Evolutionary conservation across 1,284 basidiomycete species (phyloP).

Genomic region (Calocybe gambosa): DNA sequence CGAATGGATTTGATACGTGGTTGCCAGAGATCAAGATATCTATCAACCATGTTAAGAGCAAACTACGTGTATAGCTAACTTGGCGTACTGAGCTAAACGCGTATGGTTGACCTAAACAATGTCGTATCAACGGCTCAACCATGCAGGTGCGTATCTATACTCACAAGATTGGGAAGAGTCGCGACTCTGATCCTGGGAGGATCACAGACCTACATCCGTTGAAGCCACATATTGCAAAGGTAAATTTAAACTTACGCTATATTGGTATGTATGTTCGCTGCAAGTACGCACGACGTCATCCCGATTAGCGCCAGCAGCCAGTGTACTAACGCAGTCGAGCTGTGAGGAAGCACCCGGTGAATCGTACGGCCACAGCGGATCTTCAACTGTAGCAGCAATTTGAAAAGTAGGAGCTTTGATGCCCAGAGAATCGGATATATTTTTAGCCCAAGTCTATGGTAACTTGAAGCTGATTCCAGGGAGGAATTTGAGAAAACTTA

Average conservation of each 20-base stretch:
- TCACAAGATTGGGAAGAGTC: conserved; percentile 41
- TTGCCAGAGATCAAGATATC: conserved; percentile 48
- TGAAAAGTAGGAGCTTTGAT: conserved; percentile 35
- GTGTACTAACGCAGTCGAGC: conserved; percentile 40
- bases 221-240: not conserved
- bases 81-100: conserved; percentile 37
- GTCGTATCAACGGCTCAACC: not conserved
- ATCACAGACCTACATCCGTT: conserved; percentile 36
- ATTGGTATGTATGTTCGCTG: conserved; percentile 48
- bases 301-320: conserved; percentile 37
- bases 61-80: not conserved
- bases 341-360: conserved; percentile 34
- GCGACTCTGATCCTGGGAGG: conserved; percentile 36
- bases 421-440: conserved; percentile 34
- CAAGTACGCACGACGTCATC: conserved; percentile 35
- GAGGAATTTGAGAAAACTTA: conserved; percentile 16
- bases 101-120: conserved; percentile 41
- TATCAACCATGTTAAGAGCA: conserved; percentile 14
- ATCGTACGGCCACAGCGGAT: conserved; percentile 46
- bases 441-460: conserved; percentile 38
- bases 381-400: conserved; percentile 40
- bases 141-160: conserved; percentile 5
- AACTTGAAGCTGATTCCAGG: not conserved
- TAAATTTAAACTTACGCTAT: conserved; percentile 32
- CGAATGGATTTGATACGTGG: conserved; percentile 41